Conservation (phyloP, 2,329 filamentous ascomycete genomes). For the Helotiales sp. region DNA sequence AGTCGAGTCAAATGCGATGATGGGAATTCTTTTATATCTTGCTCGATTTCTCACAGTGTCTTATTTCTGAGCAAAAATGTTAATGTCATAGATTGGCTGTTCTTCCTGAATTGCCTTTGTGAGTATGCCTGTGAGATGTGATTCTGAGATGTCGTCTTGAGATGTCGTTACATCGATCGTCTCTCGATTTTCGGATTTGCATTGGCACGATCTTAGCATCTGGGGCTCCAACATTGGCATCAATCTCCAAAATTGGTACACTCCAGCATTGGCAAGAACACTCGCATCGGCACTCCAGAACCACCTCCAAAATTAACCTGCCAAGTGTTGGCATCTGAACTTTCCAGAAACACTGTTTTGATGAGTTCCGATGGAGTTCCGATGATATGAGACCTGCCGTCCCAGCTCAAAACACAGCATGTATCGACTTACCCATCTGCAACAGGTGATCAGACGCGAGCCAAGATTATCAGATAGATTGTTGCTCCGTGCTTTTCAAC, state of each 20-base stretch:
- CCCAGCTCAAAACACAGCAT: neutral
- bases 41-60: neutral
- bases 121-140: neutral
- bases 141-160: no score
- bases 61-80: neutral
- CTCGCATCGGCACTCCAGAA: neutral
- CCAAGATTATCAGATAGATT: slow-evolving; percentile 6
- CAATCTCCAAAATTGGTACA: no score
- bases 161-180: neutral
- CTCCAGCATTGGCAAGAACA: neutral
- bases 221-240: no score
- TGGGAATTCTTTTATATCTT: slow-evolving; percentile 10
- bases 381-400: neutral
- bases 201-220: neutral
- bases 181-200: neutral
- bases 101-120: neutral
- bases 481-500: no score
- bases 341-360: neutral
- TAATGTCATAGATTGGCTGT: slow-evolving; percentile 13
- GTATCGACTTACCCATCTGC: neutral
- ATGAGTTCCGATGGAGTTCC: slow-evolving; percentile 5
- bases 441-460: slow-evolving; percentile 11
- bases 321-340: neutral
- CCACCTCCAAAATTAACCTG: neutral
- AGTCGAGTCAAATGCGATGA: slow-evolving; percentile 12